Percentiles rank a stretch among this genome's conserved stretches.
phyloP scores from a whole-genome alignment of 176 grass and related monocot species.

The Bonia amplexicaulis region DNA sequence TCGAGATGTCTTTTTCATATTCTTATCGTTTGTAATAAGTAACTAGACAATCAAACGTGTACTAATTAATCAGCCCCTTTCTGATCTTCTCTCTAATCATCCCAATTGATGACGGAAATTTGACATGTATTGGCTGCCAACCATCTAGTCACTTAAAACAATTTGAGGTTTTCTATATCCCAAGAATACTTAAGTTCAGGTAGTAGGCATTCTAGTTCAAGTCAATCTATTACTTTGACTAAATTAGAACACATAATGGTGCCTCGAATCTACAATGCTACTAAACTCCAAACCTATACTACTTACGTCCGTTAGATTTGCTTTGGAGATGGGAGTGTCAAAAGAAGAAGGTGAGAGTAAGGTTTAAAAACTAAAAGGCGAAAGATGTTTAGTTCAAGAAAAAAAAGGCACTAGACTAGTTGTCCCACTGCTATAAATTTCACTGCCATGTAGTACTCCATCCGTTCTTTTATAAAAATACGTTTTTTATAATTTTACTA shows the following conservation, averaged over 20 bases:
- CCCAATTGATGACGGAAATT: slow-evolving; percentile 1
- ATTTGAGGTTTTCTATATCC: not conserved
- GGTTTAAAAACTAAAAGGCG: no score
- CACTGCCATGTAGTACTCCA: no score
- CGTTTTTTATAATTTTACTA: no score
- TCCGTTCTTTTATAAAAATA: no score
- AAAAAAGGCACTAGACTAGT: no score
- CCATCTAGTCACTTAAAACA: slow-evolving; percentile 5
- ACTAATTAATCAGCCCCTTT: slow-evolving; percentile 6
- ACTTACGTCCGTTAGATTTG: not conserved
- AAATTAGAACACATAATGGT: not conserved
- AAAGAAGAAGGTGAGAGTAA: not conserved
- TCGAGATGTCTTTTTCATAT: slow-evolving; percentile 19
- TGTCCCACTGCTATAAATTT: no score
- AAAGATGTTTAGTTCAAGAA: no score
- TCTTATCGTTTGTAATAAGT: slow-evolving; percentile 40
- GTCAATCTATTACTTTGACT: not conserved
- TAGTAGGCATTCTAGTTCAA: not conserved
- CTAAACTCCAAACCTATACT: not conserved
- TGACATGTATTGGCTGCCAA: slow-evolving; percentile 44
- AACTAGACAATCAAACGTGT: slow-evolving; percentile 31
- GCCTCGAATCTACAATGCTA: not conserved
- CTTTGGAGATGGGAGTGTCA: not conserved
- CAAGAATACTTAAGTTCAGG: not conserved
- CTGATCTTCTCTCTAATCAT: slow-evolving; percentile 13